Percentiles rank a stretch among this genome's conserved stretches.
Evolutionary conservation across 2,329 filamentous ascomycete genomes (phyloP).

Genomic region (Colletotrichum godetiae): DNA sequence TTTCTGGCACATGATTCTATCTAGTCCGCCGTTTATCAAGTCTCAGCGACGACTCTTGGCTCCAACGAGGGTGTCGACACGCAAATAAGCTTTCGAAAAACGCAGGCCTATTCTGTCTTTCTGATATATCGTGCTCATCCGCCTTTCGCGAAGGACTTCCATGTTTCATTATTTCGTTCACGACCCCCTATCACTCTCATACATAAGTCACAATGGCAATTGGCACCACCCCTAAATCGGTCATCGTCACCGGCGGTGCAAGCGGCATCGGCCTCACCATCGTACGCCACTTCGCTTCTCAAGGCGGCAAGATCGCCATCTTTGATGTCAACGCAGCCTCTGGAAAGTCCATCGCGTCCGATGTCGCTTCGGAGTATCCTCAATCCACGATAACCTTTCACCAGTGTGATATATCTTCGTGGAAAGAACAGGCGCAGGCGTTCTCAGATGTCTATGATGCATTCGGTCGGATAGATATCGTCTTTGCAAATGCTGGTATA

Average conservation of each 20-base stretch:
- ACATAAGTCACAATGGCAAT: not conserved
- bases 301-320: slow-evolving; percentile 46
- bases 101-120: too few species aligned
- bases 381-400: slow-evolving; percentile 43
- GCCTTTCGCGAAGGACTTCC: too few species aligned
- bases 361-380: slow-evolving; percentile 42
- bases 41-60: too few species aligned
- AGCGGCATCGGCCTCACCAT: slow-evolving; percentile 50
- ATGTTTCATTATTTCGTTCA: too few species aligned
- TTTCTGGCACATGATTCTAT: too few species aligned
- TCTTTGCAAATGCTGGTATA: slow-evolving; percentile 31
- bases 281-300: slow-evolving; percentile 47
- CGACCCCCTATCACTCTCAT: not conserved
- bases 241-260: slow-evolving; percentile 49
- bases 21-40: too few species aligned
- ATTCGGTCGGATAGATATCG: slow-evolving; percentile 21
- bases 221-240: slow-evolving; percentile 32
- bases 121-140: too few species aligned
- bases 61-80: too few species aligned
- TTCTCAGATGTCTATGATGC: slow-evolving; percentile 35
- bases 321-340: slow-evolving; percentile 45
- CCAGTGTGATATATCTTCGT: slow-evolving; percentile 50
- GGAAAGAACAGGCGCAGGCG: slow-evolving; percentile 44
- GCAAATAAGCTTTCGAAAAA: too few species aligned
- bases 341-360: slow-evolving; percentile 40